Conservation (phyloP, 331 rosid genomes). For the Erythrophleum ivorense region DNA sequence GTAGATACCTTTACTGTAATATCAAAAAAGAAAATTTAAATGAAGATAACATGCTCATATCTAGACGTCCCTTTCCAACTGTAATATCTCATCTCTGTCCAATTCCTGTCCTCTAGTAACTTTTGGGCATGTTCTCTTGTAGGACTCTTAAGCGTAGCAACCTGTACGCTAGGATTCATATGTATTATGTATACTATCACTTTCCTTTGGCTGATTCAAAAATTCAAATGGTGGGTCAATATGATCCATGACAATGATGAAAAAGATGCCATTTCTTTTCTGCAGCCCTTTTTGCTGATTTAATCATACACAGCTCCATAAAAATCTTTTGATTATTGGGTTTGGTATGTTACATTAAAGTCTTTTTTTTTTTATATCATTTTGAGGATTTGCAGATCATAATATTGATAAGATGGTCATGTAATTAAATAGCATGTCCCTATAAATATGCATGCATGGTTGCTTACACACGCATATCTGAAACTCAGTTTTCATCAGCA, state of each 20-base stretch:
- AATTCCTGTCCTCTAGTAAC: slow-evolving; percentile 31
- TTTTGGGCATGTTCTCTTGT: slow-evolving; percentile 30
- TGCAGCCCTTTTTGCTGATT: slow-evolving; percentile 25
- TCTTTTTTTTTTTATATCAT: background rate
- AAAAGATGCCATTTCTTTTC: slow-evolving; percentile 26
- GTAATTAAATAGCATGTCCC: slow-evolving; percentile 26
- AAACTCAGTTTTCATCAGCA: slow-evolving; percentile 28
- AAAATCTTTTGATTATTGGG: slow-evolving; percentile 20
- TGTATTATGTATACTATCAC: slow-evolving; percentile 16
- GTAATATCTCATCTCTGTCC: slow-evolving; percentile 47
- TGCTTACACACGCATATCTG: slow-evolving; percentile 36
- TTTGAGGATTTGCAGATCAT: slow-evolving; percentile 38
- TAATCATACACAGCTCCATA: background rate
- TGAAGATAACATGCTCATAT: slow-evolving; percentile 29
- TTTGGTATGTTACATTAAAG: slow-evolving; percentile 25
- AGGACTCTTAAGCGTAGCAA: slow-evolving; percentile 33
- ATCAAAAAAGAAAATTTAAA: background rate
- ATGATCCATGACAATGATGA: slow-evolving; percentile 36
- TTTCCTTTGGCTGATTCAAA: slow-evolving; percentile 22
- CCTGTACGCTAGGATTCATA: slow-evolving; percentile 20
- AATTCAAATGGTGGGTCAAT: slow-evolving; percentile 28
- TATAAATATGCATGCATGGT: slow-evolving; percentile 53
- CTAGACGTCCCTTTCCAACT: slow-evolving; percentile 51
- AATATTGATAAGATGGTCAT: slow-evolving; percentile 36
- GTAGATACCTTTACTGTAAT: background rate